Percentiles rank a stretch among this genome's conserved stretches.
Conservation (phyloP, 352 stramenopile genomes). For the Pythium volutum region DNA sequence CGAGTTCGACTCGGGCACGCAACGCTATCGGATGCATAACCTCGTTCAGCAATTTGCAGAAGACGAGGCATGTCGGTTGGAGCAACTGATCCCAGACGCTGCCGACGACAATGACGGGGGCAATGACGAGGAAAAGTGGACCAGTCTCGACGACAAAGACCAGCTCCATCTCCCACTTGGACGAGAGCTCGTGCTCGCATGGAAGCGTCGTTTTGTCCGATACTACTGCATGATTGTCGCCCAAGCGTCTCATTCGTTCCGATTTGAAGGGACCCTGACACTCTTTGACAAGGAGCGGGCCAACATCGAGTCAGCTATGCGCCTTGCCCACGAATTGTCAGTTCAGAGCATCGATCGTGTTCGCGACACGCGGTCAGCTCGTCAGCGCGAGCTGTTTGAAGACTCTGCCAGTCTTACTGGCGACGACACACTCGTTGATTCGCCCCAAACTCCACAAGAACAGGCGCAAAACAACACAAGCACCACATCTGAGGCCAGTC, state of each 20-base stretch:
- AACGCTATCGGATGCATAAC: slow-evolving; percentile 81
- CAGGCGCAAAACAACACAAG: slow-evolving; percentile 2
- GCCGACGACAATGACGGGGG: neutral
- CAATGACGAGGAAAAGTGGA: neutral
- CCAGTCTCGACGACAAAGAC: slow-evolving; percentile 12
- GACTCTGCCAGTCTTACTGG: slow-evolving; percentile 7
- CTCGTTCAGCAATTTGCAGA: slow-evolving; percentile 83
- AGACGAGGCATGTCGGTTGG: slow-evolving; percentile 62
- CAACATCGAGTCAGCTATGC: slow-evolving; percentile 83
- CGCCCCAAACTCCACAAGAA: neutral
- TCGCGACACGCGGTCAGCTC: slow-evolving; percentile 43
- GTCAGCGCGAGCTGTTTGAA: slow-evolving; percentile 34
- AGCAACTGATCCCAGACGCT: slow-evolving; percentile 34
- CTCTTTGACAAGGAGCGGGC: slow-evolving; percentile 77
- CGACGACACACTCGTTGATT: neutral
- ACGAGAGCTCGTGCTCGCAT: slow-evolving; percentile 66
- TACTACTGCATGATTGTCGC: slow-evolving; percentile 82
- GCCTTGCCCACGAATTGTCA: slow-evolving; percentile 67
- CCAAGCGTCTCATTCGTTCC: slow-evolving; percentile 69
- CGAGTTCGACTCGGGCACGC: slow-evolving; percentile 65
- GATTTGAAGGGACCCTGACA: slow-evolving; percentile 63
- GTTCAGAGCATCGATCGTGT: slow-evolving; percentile 71
- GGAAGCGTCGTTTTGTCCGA: slow-evolving; percentile 83
- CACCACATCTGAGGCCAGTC: slow-evolving; percentile 14
- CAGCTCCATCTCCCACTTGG: slow-evolving; percentile 37